Conservation (phyloP, 768 basidiomycete species). For the Kwoniella sp. region DNA sequence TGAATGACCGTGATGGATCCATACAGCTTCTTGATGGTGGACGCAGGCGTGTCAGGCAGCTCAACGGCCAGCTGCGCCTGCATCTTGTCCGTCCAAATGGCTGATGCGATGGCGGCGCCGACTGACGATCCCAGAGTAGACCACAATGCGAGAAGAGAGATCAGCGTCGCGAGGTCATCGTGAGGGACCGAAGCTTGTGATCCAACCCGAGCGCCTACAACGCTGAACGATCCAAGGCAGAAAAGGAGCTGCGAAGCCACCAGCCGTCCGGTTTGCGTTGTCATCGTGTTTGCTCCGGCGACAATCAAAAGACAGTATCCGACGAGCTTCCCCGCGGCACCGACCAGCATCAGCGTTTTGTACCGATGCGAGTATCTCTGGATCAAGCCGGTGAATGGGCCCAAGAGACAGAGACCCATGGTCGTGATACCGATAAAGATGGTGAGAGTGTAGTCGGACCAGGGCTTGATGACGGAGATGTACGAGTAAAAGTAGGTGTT, state of each 20-base stretch:
- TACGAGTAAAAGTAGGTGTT: constrained; percentile 10
- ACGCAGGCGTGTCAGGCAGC: neutral
- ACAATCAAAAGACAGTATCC: constrained; percentile 29
- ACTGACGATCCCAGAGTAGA: constrained; percentile 54
- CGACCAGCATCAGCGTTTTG: constrained; percentile 53
- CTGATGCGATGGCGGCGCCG: constrained; percentile 50
- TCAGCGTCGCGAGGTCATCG: constrained; percentile 52
- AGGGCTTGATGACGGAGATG: constrained; percentile 8
- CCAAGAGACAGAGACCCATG: constrained; percentile 47
- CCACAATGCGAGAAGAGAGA: constrained; percentile 52
- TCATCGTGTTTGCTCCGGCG: neutral
- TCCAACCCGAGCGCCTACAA: constrained; percentile 47
- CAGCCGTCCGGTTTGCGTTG: neutral
- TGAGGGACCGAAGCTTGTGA: constrained; percentile 56
- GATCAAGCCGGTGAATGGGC: constrained; percentile 48
- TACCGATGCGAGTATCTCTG: constrained; percentile 52
- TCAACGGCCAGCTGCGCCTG: neutral
- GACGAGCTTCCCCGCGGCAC: constrained; percentile 40
- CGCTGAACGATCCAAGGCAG: constrained; percentile 13
- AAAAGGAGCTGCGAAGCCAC: neutral
- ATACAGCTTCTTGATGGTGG: constrained; percentile 4
- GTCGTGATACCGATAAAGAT: constrained; percentile 27
- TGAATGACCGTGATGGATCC: constrained; percentile 3
- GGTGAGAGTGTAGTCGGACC: constrained; percentile 15
- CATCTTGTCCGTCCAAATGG: constrained; percentile 34